These are phyloP conservation scores for Punctularia strigosozonata DNA, from an alignment of 768 basidiomycete species.

Conservation along the genomic window DNA sequence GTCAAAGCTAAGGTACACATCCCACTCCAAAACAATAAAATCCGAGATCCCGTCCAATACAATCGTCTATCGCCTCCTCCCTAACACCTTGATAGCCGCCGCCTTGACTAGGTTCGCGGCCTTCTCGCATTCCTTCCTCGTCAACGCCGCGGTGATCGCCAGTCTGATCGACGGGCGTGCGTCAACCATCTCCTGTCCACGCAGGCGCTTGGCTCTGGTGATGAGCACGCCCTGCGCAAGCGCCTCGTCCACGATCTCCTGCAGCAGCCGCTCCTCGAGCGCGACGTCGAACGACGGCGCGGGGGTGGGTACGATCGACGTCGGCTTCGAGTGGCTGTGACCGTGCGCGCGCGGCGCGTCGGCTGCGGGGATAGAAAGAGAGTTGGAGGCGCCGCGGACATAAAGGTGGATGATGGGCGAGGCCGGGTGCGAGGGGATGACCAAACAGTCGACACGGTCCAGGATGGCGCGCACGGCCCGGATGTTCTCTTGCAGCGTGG, in stretches of 20 bases:
- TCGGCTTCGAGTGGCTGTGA: conserved; percentile 37
- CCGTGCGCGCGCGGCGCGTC: conserved; percentile 10
- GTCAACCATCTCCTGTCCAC: conserved; percentile 76
- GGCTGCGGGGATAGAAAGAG: conserved; percentile 12
- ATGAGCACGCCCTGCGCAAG: conserved; percentile 74
- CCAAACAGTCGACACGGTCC: conserved; percentile 73
- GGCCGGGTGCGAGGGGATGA: conserved; percentile 74
- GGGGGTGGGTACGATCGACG: conserved; percentile 34
- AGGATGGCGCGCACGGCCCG: conserved; percentile 68
- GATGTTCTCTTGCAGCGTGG: conserved; percentile 71
- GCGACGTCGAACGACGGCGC: conserved; percentile 39
- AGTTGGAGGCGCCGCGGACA: conserved; percentile 29
- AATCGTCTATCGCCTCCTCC: conserved; percentile 34
- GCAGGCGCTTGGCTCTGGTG: conserved; percentile 72
- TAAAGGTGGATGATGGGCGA: conserved; percentile 85
- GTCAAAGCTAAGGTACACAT: no score
- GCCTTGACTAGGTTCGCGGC: conserved; percentile 64
- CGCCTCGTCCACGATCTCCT: conserved; percentile 88
- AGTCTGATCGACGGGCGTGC: conserved; percentile 76
- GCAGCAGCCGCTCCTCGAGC: conserved; percentile 68
- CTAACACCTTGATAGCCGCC: conserved; percentile 63
- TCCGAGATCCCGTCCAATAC: no score
- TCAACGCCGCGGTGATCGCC: conserved; percentile 67
- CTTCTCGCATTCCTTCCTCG: conserved; percentile 88
- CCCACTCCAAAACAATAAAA: no score